phyloP scores from a whole-genome alignment of 257 asterid species.

The Petunia secreta region DNA sequence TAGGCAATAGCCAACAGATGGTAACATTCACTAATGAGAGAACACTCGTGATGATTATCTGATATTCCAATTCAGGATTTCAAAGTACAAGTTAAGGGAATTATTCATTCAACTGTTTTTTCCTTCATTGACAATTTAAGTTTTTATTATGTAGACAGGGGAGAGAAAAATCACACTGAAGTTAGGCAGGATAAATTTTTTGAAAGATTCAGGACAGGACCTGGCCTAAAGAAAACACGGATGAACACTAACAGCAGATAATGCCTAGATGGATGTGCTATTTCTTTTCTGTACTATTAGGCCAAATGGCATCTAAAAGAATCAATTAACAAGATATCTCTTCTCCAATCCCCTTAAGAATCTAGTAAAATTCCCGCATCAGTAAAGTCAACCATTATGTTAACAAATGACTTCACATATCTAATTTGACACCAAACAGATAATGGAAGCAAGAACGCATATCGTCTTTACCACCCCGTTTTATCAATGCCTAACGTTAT shows the following conservation, averaged over 20 bases:
- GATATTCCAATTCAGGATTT: not conserved
- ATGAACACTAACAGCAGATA: not conserved
- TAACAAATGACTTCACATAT: not conserved
- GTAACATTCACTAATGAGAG: not conserved
- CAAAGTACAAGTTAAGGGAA: not conserved
- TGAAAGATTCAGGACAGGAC: constrained; percentile 25
- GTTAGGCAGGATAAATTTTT: not conserved
- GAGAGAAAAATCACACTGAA: not conserved
- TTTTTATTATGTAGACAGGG: constrained; percentile 13
- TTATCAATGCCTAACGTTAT: not conserved
- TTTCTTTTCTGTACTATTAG: constrained; percentile 1
- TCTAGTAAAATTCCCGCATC: not conserved
- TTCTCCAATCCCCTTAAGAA: constrained; percentile 14
- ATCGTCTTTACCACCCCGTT: not conserved
- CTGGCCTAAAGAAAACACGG: constrained; percentile 1
- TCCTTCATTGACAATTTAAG: not conserved
- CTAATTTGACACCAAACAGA: not conserved
- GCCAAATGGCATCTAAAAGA: constrained; percentile 1
- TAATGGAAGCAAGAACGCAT: not conserved
- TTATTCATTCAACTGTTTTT: not conserved
- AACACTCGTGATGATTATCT: not conserved
- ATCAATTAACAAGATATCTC: not conserved
- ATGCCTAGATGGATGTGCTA: not conserved
- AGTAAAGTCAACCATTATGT: not conserved
- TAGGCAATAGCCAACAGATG: not conserved